Evolutionary conservation across 176 grass and related monocot species (phyloP), one percentile per base, ranked within the genome.

Genomic region (Zoysia pacifica): DNA sequence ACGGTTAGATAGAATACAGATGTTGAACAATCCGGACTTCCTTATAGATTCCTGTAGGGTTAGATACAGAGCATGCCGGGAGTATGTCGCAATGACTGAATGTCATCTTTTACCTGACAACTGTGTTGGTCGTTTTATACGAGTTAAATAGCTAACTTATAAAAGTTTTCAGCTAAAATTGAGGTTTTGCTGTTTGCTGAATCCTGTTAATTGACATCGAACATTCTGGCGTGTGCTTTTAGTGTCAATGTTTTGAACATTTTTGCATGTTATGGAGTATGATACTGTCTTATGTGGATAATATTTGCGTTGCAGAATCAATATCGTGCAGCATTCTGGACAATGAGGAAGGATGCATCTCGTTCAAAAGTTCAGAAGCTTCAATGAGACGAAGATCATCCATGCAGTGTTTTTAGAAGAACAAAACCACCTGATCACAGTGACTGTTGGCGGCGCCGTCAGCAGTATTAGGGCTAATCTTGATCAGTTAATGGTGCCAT

Each of bases 311-410:
- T 83, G 85, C 92, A 97, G 95, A 97, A 92, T 69, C 85, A 72
- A 46, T 98, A 98, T 58, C 69, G 14, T 36, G 81, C 92, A 14
- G 83, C 88, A 48, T 97, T 94, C 86, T 97, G 91, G 94, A 94
- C 91, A 13, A 93, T 94, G 90, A 94, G 73, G 85, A 97, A 91
- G 77, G 86, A 83, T 16, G 74, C 78, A 47, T 86, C 87, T 53
- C 73, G 45, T 38, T 72, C 72, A 73, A 89, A 89, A 51, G 83
- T 61, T 60, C 52, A 77, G 40, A 85, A 61, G 67, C 10, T 5
- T 3, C 11, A 9, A 40, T 85, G 73, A 82, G 16, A 19, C 7
- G 15, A 20, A 72, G 67, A 77, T 60, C 36, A 53, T 50, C 48
- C n/a, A 9, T 36, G 28, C 15, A 9, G 28, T 35, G 35, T 55